phyloP scores from a whole-genome alignment of 768 basidiomycete species.

The Leccinum boreale region DNA sequence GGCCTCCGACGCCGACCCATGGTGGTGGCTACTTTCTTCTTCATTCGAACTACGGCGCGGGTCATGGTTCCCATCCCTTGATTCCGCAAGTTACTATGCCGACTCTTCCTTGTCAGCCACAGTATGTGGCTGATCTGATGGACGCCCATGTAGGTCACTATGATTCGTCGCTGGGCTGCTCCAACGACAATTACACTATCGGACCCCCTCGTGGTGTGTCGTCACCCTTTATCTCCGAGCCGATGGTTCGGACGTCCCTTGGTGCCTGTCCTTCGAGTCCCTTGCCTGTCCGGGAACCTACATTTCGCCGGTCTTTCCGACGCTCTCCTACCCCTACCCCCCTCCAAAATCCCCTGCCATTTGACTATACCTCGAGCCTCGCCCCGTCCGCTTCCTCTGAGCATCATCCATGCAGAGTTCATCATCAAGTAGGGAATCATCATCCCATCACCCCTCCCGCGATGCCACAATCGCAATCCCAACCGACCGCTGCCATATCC shows the following conservation, averaged over 20 bases:
- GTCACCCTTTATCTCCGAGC: background rate
- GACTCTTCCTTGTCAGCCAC: background rate
- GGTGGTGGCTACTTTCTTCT: background rate
- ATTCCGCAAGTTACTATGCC: conserved; percentile 6
- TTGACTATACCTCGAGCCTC: background rate
- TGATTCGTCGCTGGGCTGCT: background rate
- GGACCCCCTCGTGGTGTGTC: background rate
- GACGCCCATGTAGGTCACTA: background rate
- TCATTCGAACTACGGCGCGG: background rate
- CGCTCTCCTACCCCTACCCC: background rate
- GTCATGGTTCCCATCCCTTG: background rate
- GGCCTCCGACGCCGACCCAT: background rate
- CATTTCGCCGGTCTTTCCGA: background rate
- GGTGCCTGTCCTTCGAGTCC: background rate
- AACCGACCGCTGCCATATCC: background rate
- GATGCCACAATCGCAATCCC: background rate
- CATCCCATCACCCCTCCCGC: background rate
- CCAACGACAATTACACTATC: background rate
- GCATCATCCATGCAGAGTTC: background rate
- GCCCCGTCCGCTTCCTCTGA: too few species aligned
- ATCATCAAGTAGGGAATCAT: background rate
- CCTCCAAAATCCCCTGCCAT: background rate
- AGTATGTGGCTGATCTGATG: background rate
- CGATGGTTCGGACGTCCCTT: conserved; percentile 3
- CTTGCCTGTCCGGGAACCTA: background rate